Percentiles rank a stretch among this genome's conserved stretches.
Conservation (phyloP, 2,329 filamentous ascomycete species). For the Monosporascus ibericus region DNA sequence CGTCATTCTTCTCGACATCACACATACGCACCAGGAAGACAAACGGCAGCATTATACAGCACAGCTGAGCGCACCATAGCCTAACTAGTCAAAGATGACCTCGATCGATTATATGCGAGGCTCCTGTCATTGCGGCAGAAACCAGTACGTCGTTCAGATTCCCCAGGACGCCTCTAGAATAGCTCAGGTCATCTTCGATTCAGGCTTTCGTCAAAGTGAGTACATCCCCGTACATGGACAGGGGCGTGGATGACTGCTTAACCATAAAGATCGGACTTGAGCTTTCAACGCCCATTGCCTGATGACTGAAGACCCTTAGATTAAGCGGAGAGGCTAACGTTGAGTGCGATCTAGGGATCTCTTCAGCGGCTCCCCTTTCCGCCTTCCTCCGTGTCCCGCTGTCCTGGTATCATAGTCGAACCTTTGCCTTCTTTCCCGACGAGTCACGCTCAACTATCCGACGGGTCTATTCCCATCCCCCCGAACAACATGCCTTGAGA, state of each 20-base stretch:
- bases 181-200: conserved; percentile 70
- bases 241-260: not conserved
- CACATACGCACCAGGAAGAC: no score
- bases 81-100: conserved; percentile 33
- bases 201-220: conserved; percentile 65
- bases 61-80: no score
- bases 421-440: conserved; percentile 69
- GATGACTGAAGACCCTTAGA: not conserved
- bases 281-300: not conserved
- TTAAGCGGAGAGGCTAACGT: conserved; percentile 9
- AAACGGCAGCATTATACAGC: no score
- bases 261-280: not conserved
- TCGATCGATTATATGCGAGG: conserved; percentile 57
- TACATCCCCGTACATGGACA: conserved; percentile 13
- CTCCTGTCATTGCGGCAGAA: conserved; percentile 79
- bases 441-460: conserved; percentile 65
- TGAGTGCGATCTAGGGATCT: conserved; percentile 41
- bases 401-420: conserved; percentile 71
- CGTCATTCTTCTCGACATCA: no score
- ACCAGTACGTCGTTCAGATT: conserved; percentile 70
- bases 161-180: conserved; percentile 51
- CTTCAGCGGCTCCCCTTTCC: conserved; percentile 66
- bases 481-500: conserved; percentile 55
- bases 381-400: conserved; percentile 81
- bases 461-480: conserved; percentile 57